phyloP scores from a whole-genome alignment of 2,329 filamentous ascomycete species.

The Pseudogymnoascus sp. region DNA sequence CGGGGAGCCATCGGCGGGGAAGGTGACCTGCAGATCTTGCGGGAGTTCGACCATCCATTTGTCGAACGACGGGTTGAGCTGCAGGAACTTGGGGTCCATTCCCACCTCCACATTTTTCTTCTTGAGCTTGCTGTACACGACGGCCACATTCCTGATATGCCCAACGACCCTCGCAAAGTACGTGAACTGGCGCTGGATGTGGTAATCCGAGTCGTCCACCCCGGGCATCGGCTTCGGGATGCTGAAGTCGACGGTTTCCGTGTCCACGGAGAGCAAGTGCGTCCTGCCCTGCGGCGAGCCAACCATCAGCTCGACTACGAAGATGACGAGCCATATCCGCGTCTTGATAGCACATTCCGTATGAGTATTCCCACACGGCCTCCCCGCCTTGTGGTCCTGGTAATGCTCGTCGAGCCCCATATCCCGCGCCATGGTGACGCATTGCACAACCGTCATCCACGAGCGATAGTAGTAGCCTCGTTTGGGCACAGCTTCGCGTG shows the following conservation, averaged over 20 bases:
- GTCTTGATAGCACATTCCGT: conserved; percentile 78
- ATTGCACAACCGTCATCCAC: conserved; percentile 91
- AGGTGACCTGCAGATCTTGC: conserved; percentile 66
- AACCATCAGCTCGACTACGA: conserved; percentile 84
- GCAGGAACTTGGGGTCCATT: conserved; percentile 71
- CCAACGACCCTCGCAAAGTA: conserved; percentile 71
- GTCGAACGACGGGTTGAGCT: conserved; percentile 68
- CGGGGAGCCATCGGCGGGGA: conserved; percentile 67
- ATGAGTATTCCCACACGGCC: conserved; percentile 57
- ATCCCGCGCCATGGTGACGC: conserved; percentile 88
- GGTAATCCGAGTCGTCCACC: conserved; percentile 65
- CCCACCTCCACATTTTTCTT: conserved; percentile 78
- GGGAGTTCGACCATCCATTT: conserved; percentile 72
- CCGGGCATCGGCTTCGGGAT: conserved; percentile 55
- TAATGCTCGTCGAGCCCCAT: conserved; percentile 82
- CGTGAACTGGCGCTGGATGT: conserved; percentile 73
- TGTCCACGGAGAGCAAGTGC: conserved; percentile 60
- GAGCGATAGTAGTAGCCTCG: conserved; percentile 94
- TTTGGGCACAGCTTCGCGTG: conserved; percentile 83
- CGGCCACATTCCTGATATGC: conserved; percentile 70
- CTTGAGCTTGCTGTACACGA: conserved; percentile 64
- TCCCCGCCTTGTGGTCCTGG: conserved; percentile 65
- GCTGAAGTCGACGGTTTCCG: conserved; percentile 67
- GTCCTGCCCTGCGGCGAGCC: conserved; percentile 86
- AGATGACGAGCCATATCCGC: conserved; percentile 81